Percentiles rank a stretch among this genome's conserved stretches.
These are phyloP conservation scores for Neoascochyta sp. DNA, from an alignment of 2,329 filamentous ascomycete species.

Conservation along the genomic window DNA sequence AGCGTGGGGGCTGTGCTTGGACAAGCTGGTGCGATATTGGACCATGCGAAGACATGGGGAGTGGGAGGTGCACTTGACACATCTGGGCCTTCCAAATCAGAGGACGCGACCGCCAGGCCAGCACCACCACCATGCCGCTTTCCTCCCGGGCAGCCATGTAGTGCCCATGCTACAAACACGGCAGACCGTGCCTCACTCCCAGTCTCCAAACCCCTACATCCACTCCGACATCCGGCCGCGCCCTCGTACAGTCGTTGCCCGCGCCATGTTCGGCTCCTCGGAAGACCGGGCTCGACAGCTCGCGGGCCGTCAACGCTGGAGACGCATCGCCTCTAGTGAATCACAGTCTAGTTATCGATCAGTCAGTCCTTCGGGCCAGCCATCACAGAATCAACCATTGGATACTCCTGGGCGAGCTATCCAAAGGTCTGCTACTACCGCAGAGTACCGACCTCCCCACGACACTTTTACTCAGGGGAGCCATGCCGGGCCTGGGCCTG, in stretches of 20 bases:
- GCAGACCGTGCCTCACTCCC: conserved; percentile 2
- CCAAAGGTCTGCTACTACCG: no score
- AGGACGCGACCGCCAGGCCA: no score
- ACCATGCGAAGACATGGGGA: no score
- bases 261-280: conserved; percentile 34
- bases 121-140: conserved; percentile 9
- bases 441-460: no score
- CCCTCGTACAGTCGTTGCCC: conserved; percentile 2
- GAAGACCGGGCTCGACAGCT: conserved; percentile 36
- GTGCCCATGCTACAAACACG: conserved; percentile 5
- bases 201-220: conserved; percentile 3
- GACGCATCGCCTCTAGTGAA: conserved; percentile 20
- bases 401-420: no score
- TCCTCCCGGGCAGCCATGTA: conserved; percentile 1
- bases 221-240: conserved; percentile 6
- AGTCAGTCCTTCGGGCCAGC: conserved; percentile 11
- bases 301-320: conserved; percentile 29
- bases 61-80: not conserved
- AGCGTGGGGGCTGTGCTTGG: no score
- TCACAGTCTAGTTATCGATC: conserved; percentile 16
- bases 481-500: no score
- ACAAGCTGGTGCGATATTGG: no score
- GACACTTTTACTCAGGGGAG: conserved; percentile 7
- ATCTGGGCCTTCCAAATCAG: not conserved
- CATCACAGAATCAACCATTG: no score